Conservation (phyloP, 805 yeast genomes). For the Starmerella riodocensis region DNA sequence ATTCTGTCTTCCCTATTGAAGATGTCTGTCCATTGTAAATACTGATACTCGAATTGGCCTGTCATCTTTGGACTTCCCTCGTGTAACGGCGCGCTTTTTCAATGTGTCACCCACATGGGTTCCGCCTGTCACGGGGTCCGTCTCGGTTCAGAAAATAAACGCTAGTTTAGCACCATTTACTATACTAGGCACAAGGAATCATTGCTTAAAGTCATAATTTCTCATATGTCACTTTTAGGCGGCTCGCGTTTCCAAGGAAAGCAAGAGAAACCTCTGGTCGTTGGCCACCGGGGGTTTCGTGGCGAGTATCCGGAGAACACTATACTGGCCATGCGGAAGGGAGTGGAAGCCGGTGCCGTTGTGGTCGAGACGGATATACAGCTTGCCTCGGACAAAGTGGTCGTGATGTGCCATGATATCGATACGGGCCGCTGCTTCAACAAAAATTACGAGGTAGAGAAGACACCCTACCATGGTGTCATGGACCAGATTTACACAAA, state of each 20-base stretch:
- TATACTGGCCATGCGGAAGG: slow-evolving; percentile 34
- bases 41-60: too few species aligned
- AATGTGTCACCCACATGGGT: too few species aligned
- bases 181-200: too few species aligned
- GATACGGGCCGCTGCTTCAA: slow-evolving; percentile 39
- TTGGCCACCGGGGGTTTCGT: slow-evolving; percentile 28
- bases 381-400: slow-evolving; percentile 39
- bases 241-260: slow-evolving; percentile 16
- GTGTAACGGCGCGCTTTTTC: too few species aligned
- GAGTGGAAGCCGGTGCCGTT: slow-evolving; percentile 35
- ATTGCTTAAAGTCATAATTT: too few species aligned
- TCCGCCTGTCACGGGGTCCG: too few species aligned
- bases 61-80: too few species aligned
- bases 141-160: too few species aligned
- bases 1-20: too few species aligned
- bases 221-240: slow-evolving; percentile 16
- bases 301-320: slow-evolving; percentile 37
- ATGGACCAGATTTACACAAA: slow-evolving; percentile 30
- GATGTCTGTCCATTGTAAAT: too few species aligned
- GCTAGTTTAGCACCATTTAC: too few species aligned
- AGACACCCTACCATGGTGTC: slow-evolving; percentile 29
- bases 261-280: slow-evolving; percentile 23
- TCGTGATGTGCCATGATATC: slow-evolving; percentile 44
- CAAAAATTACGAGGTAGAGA: slow-evolving; percentile 29
- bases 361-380: slow-evolving; percentile 46